Evolutionary conservation across 2,329 filamentous ascomycete genomes (phyloP), one percentile per base, ranked within the genome.

Genomic region (Metarhizium humberi): DNA sequence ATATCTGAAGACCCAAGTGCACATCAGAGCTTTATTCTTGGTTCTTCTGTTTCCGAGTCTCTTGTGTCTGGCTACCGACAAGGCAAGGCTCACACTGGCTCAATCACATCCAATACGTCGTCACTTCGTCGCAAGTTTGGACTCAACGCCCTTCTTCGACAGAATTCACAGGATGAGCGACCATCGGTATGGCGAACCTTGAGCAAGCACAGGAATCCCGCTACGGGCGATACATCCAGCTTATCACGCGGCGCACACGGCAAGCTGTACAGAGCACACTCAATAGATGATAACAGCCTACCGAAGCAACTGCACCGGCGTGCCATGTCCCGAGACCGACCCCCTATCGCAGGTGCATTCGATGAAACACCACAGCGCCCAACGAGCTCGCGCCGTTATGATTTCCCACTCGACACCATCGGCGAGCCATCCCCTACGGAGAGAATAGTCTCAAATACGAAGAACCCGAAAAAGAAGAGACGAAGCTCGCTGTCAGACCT

Each of bases 401-500:
- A 81, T 61, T 79, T 78, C 10, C 74, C 75, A 48, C 71, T 84
- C 1, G 79, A 81, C 63, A 84, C 81, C 0, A 84, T 84, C 51
- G 80, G 80, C 16, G 81, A 84, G 63, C 81, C 81, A 1, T 74
- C 75, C 0, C 71, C 69, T 16, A 76, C 78, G 54, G 66, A 70
- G 5, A 59, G 63, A 8, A 60, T 67, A 4, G 46, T 42, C 7
- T 49, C 53, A 3, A 57, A 66, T 1, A 78, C 74, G 60, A 67
- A 68, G n/a, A 72, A 75, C 14, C 38, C 38, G 48, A 85, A 81
- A 67, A 92, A 86, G 60, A 96, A 95, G 75, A 81, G 92, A 55
- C 85, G 92, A 67, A 96, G 92, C 72, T 96, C 92, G 30, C 74
- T 97, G 46, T 96, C 92, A 4, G 92, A 97, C 68, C 77, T 97